Percentiles rank a stretch among this genome's conserved stretches.
Evolutionary conservation across 2,329 filamentous ascomycete species (phyloP).

Genomic region (Diaporthe sp.): DNA sequence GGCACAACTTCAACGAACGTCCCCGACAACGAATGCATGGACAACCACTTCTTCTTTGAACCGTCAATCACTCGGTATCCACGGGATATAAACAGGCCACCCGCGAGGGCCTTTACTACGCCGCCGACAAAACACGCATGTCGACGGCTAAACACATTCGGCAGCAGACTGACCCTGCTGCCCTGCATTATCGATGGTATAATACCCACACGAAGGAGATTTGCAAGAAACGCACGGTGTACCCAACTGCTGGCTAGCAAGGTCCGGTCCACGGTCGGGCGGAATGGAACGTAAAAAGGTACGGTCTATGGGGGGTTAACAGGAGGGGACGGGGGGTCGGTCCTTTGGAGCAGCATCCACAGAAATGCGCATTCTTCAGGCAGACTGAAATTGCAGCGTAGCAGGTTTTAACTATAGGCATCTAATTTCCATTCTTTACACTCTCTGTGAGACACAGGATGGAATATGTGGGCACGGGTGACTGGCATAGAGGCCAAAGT

Average conservation of each 20-base stretch:
- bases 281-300: constrained; percentile 28
- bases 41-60: constrained; percentile 2
- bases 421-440: constrained; percentile 43
- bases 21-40: constrained; percentile 11
- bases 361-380: constrained; percentile 31
- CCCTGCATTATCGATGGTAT: constrained; percentile 21
- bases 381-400: constrained; percentile 41
- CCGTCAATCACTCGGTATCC: constrained; percentile 21
- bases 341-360: constrained; percentile 29
- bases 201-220: constrained; percentile 28
- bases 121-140: constrained; percentile 5
- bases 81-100: constrained; percentile 15
- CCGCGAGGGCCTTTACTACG: not conserved
- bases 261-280: constrained; percentile 9
- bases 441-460: constrained; percentile 15
- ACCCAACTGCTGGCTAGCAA: constrained; percentile 8
- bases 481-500: not conserved
- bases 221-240: constrained; percentile 5
- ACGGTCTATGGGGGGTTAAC: constrained; percentile 10
- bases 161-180: constrained; percentile 24
- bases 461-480: not conserved
- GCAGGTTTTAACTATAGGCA: constrained; percentile 41
- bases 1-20: not conserved
- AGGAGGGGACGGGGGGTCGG: constrained; percentile 2
- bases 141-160: constrained; percentile 20